Base-by-base conservation (phyloP, 345 rosid genomes). In the Brassica incana region DNA sequence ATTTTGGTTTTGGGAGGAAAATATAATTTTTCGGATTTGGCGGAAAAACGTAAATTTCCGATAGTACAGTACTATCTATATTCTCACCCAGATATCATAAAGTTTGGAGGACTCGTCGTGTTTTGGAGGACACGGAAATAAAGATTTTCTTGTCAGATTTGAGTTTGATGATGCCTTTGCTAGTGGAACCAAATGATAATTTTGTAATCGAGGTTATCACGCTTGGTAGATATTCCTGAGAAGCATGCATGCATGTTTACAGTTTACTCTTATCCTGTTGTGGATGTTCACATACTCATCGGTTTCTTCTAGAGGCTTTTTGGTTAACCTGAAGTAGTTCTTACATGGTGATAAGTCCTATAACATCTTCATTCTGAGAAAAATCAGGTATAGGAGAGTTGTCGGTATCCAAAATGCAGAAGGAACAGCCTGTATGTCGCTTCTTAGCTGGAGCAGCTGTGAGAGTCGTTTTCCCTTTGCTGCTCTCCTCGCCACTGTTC, bases 261-360 rank as follows among this genome's bases (percentile, higher is more conserved):
- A 15, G 83, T 94, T 91, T 27, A 94, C 81, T 80, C 86, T 92
- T 71, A 94, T 94, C 93, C 89, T 87, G 87, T 95, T 92, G 83
- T 92, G 97, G 72, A 92, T 91, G 78, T 95, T 95, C 70, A 87
- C 62, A 76, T 45, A 87, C 87, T 91, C 97, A 67, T 18, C 10
- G 4, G 59, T 8, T 38, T 25, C 99, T 67, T 92, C 20, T 30
- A 45, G 35, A 16, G 61, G 25, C 3, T 73, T 62, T 62, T 61
- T 5, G 74, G 78, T 86, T 71, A 35, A 92, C 97, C 97, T 91
- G 94, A 82, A 95, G 97, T 85, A 95, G 97, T 83, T 95, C 97
- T 87, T 95, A 97, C 99, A 92, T 90, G 65, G 92, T 84, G 76
- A 95, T 95, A 58, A 92, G 95, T 80, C 99, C 95, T 71, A 92